These are phyloP conservation scores for Termitomyces sp. DNA, from an alignment of 768 basidiomycete species.

Conservation along the genomic window DNA sequence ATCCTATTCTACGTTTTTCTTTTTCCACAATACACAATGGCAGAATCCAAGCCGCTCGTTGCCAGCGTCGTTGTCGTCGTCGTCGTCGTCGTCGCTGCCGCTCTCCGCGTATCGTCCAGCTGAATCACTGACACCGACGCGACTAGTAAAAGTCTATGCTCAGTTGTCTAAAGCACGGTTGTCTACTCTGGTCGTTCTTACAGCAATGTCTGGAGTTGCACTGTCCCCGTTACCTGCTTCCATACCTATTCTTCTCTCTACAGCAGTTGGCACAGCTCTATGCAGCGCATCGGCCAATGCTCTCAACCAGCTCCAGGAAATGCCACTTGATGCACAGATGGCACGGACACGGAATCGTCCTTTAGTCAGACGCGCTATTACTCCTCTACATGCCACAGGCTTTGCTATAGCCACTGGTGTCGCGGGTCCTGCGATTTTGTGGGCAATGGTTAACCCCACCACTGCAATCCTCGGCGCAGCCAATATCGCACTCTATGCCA, in stretches of 20 bases:
- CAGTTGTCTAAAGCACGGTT: constrained; percentile 86
- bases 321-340: constrained; percentile 97
- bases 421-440: constrained; percentile 75
- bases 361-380: constrained; percentile 80
- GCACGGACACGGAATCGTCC: constrained; percentile 84
- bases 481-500: constrained; percentile 89
- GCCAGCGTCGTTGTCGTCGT: constrained; percentile 2
- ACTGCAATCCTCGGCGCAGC: constrained; percentile 80
- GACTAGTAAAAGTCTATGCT: constrained; percentile 63
- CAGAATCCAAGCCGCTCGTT: neutral
- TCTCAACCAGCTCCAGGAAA: constrained; percentile 91
- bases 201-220: constrained; percentile 90
- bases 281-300: constrained; percentile 94
- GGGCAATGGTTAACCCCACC: constrained; percentile 79
- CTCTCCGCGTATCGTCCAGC: constrained; percentile 30
- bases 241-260: constrained; percentile 79
- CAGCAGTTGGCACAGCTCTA: constrained; percentile 85
- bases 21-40: constrained; percentile 64
- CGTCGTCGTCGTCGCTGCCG: constrained; percentile 13
- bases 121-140: constrained; percentile 43
- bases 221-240: constrained; percentile 86
- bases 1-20: constrained; percentile 48
- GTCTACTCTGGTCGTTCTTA: constrained; percentile 79
- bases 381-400: constrained; percentile 75
- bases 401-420: constrained; percentile 80